A percentile compares a stretch with the other conserved stretches of the same genome.
These are phyloP conservation scores for Puccinia coronata DNA, from an alignment of 1,284 basidiomycete species.

Conservation along the genomic window DNA sequence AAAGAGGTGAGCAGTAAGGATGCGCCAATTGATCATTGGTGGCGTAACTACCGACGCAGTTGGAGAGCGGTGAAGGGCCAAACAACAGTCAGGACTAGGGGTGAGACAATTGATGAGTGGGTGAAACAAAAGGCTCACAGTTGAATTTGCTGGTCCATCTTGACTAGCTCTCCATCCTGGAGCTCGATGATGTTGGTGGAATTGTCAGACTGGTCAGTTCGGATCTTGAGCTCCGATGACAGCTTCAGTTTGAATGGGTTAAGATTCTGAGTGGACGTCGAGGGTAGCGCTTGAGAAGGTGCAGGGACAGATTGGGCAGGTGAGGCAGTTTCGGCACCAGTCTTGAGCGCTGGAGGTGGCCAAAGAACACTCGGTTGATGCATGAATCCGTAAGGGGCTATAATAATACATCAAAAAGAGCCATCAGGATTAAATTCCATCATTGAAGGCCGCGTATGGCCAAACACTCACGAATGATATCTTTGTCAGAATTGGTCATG, in stretches of 20 bases:
- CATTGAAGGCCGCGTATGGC: constrained; percentile 60
- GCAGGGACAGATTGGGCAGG: not conserved
- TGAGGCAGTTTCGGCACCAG: not conserved
- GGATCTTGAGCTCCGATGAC: constrained; percentile 48
- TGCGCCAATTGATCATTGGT: constrained; percentile 79
- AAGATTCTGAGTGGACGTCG: not conserved
- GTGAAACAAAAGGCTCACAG: not conserved
- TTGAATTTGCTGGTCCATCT: constrained; percentile 51
- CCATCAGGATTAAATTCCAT: constrained; percentile 53
- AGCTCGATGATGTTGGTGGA: constrained; percentile 50
- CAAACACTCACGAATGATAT: constrained; percentile 64
- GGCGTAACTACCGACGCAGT: constrained; percentile 64
- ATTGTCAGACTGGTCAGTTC: constrained; percentile 23
- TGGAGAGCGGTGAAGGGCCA: not conserved
- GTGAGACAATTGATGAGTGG: not conserved
- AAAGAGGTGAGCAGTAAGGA: constrained; percentile 80
- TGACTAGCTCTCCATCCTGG: constrained; percentile 51
- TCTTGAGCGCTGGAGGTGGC: constrained; percentile 70
- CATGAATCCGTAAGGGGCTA: constrained; percentile 54
- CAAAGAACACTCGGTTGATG: constrained; percentile 81
- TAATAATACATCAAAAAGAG: not conserved
- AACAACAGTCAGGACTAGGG: constrained; percentile 36
- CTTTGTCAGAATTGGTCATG: constrained; percentile 78
- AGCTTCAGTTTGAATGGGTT: constrained; percentile 26
- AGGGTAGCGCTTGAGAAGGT: not conserved